Conservation (phyloP, 495 filamentous ascomycete genomes). For the Xylaria venustula region DNA sequence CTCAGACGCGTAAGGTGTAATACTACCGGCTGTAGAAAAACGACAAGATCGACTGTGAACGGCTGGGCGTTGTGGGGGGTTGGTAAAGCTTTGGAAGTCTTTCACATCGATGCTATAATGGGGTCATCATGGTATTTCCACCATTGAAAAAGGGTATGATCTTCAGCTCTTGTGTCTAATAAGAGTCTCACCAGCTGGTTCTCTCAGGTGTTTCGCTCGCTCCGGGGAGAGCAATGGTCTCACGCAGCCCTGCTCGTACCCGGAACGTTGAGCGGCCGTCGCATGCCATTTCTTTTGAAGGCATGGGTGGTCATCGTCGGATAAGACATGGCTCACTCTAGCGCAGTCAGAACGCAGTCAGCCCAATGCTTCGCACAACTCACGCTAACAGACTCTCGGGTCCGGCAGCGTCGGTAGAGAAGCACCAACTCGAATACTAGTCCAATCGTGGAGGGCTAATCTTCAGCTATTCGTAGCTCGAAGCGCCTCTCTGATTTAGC, state of each 20-base stretch:
- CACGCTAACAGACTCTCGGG: constrained; percentile 9
- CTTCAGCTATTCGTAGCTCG: constrained; percentile 8
- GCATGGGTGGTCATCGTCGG: background rate
- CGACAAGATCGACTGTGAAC: background rate
- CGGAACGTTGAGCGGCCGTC: background rate
- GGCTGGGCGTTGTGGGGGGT: background rate
- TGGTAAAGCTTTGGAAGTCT: no score
- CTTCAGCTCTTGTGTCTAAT: constrained; percentile 3
- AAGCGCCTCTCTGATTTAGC: background rate
- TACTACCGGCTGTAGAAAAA: background rate
- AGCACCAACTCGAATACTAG: background rate
- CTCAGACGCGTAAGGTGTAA: background rate
- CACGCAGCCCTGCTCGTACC: background rate
- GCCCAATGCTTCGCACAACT: background rate
- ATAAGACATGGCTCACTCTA: constrained; percentile 1
- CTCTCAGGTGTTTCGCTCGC: background rate
- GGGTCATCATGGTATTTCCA: background rate
- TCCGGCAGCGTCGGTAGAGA: constrained; percentile 8
- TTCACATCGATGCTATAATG: background rate
- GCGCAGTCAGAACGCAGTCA: background rate
- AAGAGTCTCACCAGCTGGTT: background rate
- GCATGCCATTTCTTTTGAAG: background rate
- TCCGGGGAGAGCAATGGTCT: background rate
- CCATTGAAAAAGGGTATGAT: constrained; percentile 8
- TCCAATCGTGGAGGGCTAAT: background rate